phyloP scores from a whole-genome alignment of 2,329 filamentous ascomycete genomes.

The Colletotrichum navitas region DNA sequence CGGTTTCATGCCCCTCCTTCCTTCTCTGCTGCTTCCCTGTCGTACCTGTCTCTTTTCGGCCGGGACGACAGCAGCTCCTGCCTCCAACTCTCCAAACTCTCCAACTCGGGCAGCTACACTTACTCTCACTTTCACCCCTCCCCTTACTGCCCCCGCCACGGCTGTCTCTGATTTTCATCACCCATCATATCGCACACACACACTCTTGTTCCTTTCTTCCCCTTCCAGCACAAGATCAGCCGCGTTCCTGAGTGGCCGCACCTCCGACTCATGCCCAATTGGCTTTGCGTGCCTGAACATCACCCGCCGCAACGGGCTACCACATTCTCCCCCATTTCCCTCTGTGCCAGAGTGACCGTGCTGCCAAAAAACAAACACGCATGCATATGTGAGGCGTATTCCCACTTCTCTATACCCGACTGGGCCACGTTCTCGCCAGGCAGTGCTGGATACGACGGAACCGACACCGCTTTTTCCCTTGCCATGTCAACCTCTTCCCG shows the following conservation, averaged over 20 bases:
- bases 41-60: slow-evolving; percentile 3
- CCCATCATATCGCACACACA: too few relatives aligned
- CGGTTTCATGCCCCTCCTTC: slow-evolving; percentile 34
- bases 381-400: not conserved
- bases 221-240: not conserved
- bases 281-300: slow-evolving; percentile 37
- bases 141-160: not conserved
- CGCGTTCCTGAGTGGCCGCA: slow-evolving; percentile 13
- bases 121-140: not conserved
- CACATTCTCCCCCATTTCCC: not conserved
- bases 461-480: slow-evolving; percentile 17
- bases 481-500: not conserved
- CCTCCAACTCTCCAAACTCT: not conserved
- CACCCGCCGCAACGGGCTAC: slow-evolving; percentile 10
- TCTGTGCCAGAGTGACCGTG: not conserved
- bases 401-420: not conserved
- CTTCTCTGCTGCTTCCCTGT: not conserved
- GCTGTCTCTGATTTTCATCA: not conserved
- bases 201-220: slow-evolving; percentile 5
- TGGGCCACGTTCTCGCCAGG: not conserved
- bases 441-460: not conserved
- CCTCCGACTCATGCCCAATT: slow-evolving; percentile 15
- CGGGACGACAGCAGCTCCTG: slow-evolving; percentile 5
- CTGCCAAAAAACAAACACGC: not conserved
- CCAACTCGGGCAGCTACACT: not conserved